phyloP scores from a whole-genome alignment of 2,329 filamentous ascomycete species.

The Tolypocladium pustulatum region DNA sequence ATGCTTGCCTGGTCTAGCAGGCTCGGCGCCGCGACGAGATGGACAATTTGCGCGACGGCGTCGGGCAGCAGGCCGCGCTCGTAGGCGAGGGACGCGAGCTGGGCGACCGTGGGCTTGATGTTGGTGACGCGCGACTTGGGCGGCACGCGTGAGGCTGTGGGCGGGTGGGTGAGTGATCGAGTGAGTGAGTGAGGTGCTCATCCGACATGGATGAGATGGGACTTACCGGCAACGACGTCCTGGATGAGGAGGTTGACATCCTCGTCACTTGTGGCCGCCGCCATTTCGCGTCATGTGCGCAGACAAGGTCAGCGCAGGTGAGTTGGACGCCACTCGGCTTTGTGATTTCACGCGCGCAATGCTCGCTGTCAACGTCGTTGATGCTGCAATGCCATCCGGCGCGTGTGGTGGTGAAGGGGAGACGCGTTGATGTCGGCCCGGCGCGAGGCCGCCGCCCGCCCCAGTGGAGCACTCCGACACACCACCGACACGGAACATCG shows the following conservation, averaged over 20 bases:
- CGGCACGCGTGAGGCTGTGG: slow-evolving; percentile 45
- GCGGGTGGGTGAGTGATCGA: not conserved
- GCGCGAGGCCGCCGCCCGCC: not conserved
- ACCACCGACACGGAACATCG: not conserved
- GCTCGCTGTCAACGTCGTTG: not conserved
- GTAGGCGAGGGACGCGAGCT: slow-evolving; percentile 51
- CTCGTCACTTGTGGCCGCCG: slow-evolving; percentile 16
- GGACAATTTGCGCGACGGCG: slow-evolving; percentile 52
- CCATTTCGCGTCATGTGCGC: slow-evolving; percentile 8
- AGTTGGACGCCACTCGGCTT: not conserved
- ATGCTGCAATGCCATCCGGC: not conserved
- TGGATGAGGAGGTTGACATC: slow-evolving; percentile 24
- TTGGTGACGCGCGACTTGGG: slow-evolving; percentile 55
- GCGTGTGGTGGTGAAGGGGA: not conserved
- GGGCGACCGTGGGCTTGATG: slow-evolving; percentile 55
- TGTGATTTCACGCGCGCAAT: not conserved
- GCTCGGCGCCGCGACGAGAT: slow-evolving; percentile 54
- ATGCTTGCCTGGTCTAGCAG: slow-evolving; percentile 68
- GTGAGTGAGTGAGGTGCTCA: not conserved
- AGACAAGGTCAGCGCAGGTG: not conserved
- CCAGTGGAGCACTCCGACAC: not conserved
- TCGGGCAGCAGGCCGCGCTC: slow-evolving; percentile 54
- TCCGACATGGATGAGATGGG: not conserved
- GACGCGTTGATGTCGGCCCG: not conserved
- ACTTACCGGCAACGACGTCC: slow-evolving; percentile 23